Evolutionary conservation across 164 flowering plant genomes (phyloP), one percentile per base, ranked within the genome.

Genomic region (Vitis riparia): DNA sequence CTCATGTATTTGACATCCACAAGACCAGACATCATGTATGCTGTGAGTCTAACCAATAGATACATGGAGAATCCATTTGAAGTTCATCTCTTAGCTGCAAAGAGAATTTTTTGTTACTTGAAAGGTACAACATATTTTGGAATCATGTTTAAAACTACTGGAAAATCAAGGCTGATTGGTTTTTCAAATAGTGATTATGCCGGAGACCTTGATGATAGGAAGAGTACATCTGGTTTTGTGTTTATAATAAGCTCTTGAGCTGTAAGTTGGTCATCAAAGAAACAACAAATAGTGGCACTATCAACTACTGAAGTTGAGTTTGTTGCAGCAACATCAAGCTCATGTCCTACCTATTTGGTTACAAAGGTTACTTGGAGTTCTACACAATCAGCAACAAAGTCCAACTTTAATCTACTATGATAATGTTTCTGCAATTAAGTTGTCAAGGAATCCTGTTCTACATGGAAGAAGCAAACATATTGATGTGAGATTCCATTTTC

Each of bases 391-490:
- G 11, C 61, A 17, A 19, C 32, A 23, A 8, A 11, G 61, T 10
- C 30, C 14, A 19, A 58, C 11, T 2, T 9, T 23, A 7, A 58
- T 58, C 5, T 58, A 58, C 17, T 58, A 1, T 12, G 61, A 58
- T 58, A 44, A 44, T 15, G n/a, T 14, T 32, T 61, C 50, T 3
- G 3, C 16, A 32, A 61, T 9, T 30, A 61, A 61, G 13, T 49
- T 61, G 14, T 61, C 64, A 32, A 61, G 29, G 10, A 61, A 60
- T 60, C 44, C 37, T 19, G 47, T 60, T 13, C 0, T 60, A 9
- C 63, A 29, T 60, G 63, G 63, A 32, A 17, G 63, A 2, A 60
- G 63, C 12, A 60, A 60, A 2, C 63, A 60, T 27, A 60, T 29
- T 32, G 44, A 32, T 32, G 44, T 32, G 4, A 3, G 44, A 3